phyloP scores from a whole-genome alignment of 176 grass and related monocot genomes.

The Thalia dealbata region DNA sequence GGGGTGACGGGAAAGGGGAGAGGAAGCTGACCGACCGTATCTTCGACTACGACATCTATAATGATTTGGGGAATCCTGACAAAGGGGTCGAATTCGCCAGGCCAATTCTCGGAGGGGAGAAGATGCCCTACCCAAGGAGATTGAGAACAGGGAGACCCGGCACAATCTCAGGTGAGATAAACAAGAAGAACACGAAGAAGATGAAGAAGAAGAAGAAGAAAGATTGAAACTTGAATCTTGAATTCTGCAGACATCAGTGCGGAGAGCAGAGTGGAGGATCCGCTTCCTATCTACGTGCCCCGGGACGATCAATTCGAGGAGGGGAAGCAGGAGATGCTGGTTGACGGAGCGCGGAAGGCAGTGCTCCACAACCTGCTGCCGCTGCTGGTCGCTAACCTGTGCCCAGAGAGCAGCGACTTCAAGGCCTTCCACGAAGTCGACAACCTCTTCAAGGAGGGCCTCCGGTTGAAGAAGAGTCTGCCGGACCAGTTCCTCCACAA shows the following conservation, averaged over 20 bases:
- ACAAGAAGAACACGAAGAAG: neutral
- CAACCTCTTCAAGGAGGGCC: conserved; percentile 95
- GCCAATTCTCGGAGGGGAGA: conserved; percentile 56
- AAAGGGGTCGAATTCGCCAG: conserved; percentile 47
- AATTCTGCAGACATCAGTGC: conserved; percentile 34
- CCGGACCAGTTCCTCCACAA: conserved; percentile 81
- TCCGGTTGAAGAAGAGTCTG: conserved; percentile 65
- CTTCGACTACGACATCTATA: conserved; percentile 71
- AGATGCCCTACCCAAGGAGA: conserved; percentile 63
- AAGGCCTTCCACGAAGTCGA: conserved; percentile 80
- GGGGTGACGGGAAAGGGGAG: conserved; percentile 47
- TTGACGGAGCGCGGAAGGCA: conserved; percentile 50
- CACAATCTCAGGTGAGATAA: conserved; percentile 46
- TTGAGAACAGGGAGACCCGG: conserved; percentile 47
- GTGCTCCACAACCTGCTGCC: conserved; percentile 93
- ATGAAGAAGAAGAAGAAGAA: no score
- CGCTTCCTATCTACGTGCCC: conserved; percentile 60
- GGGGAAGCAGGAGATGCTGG: conserved; percentile 74
- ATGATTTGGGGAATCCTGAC: conserved; percentile 78
- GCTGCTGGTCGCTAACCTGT: conserved; percentile 42
- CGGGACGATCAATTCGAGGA: conserved; percentile 93
- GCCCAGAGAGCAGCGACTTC: conserved; percentile 61
- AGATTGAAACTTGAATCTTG: neutral
- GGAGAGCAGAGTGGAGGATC: conserved; percentile 77
- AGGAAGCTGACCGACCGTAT: conserved; percentile 39